Evolutionary conservation across 495 filamentous ascomycete species (phyloP), one percentile per base, ranked within the genome.

Genomic region (Choiromyces venosus): DNA sequence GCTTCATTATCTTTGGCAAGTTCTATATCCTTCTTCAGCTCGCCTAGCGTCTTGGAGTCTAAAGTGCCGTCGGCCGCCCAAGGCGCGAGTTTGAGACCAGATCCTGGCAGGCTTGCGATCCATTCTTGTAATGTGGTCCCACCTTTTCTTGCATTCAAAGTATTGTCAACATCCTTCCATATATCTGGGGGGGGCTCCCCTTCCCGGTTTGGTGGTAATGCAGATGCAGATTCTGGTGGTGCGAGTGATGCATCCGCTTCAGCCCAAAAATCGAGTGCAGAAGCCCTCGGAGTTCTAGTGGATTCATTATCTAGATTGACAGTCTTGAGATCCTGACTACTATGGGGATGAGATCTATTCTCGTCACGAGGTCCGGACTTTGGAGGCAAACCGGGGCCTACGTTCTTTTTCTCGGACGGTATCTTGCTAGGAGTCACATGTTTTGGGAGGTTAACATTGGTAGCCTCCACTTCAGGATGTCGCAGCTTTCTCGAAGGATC

Each of bases 241-340:
- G 52, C 46, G 36, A 81, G 70, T 33, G 72, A 76, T 40, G 71
- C 71, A 56, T 81, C 79, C 39, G 76, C 79, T 68, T 73, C 79
- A 39, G 74, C 71, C 79, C 79, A 81, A 67, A 80, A 81, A 21
- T 74, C 76, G 14, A 76, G 71, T 9, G 79, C 76, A 18, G 76
- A 78, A n/a, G 67, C 44, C 5, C 71, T 71, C 46, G 79, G 75
- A 0, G 73, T 81, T 73, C 72, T 71, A 9, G 52, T 36, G 38
- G 70, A 69, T 12, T 72, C 69, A 18, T 37, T 19, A 25, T 61
- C 61, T 33, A 16, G 69, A 37, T 76, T 40, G 37, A 74, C 14
- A 21, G 69, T 73, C 35, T 40, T 29, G 19, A 64, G 72, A 16
- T 38, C n/a, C n/a, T 56, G 68, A 37, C 52, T 74, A 21, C 33